Percentiles rank a stretch among this genome's conserved stretches.
phyloP scores from a whole-genome alignment of 2,329 filamentous ascomycete genomes.

The Diaporthe amygdali region DNA sequence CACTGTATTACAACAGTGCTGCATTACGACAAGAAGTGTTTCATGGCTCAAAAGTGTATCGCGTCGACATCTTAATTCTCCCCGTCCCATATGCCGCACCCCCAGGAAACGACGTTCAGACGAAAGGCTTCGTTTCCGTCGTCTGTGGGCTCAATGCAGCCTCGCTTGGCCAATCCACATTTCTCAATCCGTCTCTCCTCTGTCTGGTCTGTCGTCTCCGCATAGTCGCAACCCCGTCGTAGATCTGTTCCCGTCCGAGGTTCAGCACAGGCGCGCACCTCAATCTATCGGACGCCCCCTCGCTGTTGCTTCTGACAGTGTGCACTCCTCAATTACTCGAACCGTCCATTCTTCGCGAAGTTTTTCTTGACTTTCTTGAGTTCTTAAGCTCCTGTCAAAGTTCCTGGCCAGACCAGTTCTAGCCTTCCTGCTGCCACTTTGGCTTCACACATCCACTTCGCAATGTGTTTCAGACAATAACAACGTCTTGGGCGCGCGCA shows the following conservation, averaged over 20 bases:
- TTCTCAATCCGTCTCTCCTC: neutral
- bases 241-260: neutral
- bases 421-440: neutral
- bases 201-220: neutral
- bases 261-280: neutral
- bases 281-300: neutral
- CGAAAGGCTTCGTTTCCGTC: conserved; percentile 13
- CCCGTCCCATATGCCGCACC: neutral
- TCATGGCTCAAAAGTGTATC: neutral
- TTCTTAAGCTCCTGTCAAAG: neutral
- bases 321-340: neutral
- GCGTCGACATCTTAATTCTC: neutral
- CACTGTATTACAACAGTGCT: neutral
- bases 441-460: neutral
- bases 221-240: neutral
- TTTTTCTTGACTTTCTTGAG: neutral
- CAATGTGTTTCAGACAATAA: neutral
- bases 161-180: neutral
- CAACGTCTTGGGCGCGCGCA: neutral
- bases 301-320: neutral
- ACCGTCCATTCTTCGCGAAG: neutral
- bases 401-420: neutral
- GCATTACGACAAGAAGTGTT: conserved; percentile 2
- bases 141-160: conserved; percentile 10
- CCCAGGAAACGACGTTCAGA: conserved; percentile 12